A percentile compares a stretch with the other conserved stretches of the same genome.
These are phyloP conservation scores for Guyanaporus albipodus DNA, from an alignment of 768 basidiomycete species.

Conservation along the genomic window DNA sequence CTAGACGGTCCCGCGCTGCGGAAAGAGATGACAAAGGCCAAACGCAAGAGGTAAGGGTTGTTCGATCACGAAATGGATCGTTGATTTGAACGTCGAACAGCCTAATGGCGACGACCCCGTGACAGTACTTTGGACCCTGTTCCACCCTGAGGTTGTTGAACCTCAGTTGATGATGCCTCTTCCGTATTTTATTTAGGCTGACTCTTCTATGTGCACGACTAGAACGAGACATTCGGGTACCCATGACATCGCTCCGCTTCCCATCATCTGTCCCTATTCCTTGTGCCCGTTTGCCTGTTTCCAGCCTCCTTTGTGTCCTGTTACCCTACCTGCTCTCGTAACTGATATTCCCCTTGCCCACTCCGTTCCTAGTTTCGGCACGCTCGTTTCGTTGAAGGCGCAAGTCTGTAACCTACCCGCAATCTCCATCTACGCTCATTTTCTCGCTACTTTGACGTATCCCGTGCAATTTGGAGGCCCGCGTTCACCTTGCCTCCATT, in stretches of 20 bases:
- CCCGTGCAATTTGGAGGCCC: slow-evolving; percentile 10
- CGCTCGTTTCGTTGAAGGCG: slow-evolving; percentile 27
- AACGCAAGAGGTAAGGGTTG: slow-evolving; percentile 80
- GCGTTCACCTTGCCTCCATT: slow-evolving; percentile 11
- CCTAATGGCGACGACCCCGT: slow-evolving; percentile 34
- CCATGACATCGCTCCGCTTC: slow-evolving; percentile 21
- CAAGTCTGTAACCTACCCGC: slow-evolving; percentile 32
- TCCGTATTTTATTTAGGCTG: slow-evolving; percentile 18
- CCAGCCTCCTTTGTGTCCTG: slow-evolving; percentile 18
- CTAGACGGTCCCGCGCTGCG: slow-evolving; percentile 90
- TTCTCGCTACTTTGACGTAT: slow-evolving; percentile 21
- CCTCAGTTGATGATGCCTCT: slow-evolving; percentile 6
- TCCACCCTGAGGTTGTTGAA: slow-evolving; percentile 3
- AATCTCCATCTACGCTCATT: slow-evolving; percentile 32
- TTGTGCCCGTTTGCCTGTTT: slow-evolving; percentile 21
- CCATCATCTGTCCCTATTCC: slow-evolving; percentile 14
- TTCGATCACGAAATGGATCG: background rate
- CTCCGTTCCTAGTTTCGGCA: slow-evolving; percentile 19
- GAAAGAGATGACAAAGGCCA: slow-evolving; percentile 98
- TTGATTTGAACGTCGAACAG: slow-evolving; percentile 13
- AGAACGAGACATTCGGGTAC: slow-evolving; percentile 28
- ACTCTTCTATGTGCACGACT: slow-evolving; percentile 22
- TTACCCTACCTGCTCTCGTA: slow-evolving; percentile 29
- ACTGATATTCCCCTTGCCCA: slow-evolving; percentile 27
- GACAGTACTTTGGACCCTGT: slow-evolving; percentile 5